Conservation (phyloP, 768 basidiomycete species). For the Collybia sordida region DNA sequence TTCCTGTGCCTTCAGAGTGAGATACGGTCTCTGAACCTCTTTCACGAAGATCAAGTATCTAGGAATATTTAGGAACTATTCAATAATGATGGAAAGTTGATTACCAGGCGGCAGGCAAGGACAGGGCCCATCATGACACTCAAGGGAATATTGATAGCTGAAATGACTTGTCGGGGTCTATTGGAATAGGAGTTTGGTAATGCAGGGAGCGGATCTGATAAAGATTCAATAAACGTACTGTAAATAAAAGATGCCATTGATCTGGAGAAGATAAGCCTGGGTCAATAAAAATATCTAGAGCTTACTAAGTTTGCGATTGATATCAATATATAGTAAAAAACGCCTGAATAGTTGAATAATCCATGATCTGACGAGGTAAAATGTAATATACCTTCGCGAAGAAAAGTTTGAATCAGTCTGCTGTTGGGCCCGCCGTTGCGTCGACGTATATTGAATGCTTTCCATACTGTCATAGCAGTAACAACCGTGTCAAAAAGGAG, state of each 20-base stretch:
- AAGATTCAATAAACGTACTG: slow-evolving; percentile 46
- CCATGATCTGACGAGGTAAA: neutral
- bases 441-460: slow-evolving; percentile 75
- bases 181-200: neutral
- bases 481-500: slow-evolving; percentile 80
- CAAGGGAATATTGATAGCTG: slow-evolving; percentile 81
- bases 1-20: slow-evolving; percentile 71
- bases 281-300: neutral
- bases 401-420: slow-evolving; percentile 79
- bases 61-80: slow-evolving; percentile 4
- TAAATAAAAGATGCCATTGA: slow-evolving; percentile 86
- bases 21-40: slow-evolving; percentile 78
- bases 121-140: slow-evolving; percentile 83
- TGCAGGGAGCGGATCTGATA: neutral
- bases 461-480: slow-evolving; percentile 78
- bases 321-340: slow-evolving; percentile 84
- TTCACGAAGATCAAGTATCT: slow-evolving; percentile 83
- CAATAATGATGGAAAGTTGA: slow-evolving; percentile 12
- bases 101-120: slow-evolving; percentile 74
- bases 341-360: slow-evolving; percentile 40
- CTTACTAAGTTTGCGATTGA: slow-evolving; percentile 78
- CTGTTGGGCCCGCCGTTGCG: slow-evolving; percentile 76
- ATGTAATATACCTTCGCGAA: slow-evolving; percentile 63
- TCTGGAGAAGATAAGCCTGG: slow-evolving; percentile 26
- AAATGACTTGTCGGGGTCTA: slow-evolving; percentile 80